A percentile compares a stretch with the other conserved stretches of the same genome.
Conservation (phyloP, 495 filamentous ascomycete species). For the Penicillium fimorum region DNA sequence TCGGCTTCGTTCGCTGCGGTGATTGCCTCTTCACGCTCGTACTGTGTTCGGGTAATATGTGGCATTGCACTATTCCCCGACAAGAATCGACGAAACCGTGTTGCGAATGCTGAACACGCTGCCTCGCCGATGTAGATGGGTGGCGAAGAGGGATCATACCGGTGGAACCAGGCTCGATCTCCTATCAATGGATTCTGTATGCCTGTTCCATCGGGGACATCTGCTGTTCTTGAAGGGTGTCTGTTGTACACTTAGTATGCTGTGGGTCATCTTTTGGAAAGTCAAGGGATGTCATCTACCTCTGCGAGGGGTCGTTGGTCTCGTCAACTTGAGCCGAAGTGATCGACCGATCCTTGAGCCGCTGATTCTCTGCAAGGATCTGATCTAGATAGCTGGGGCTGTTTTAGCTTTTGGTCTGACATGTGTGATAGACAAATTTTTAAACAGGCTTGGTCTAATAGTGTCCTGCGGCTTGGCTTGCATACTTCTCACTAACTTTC, state of each 20-base stretch:
- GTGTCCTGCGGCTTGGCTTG: background rate
- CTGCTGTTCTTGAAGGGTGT: slow-evolving; percentile 23
- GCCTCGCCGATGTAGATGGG: slow-evolving; percentile 48
- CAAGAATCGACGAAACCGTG: slow-evolving; percentile 44
- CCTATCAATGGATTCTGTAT: slow-evolving; percentile 43
- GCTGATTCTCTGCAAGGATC: slow-evolving; percentile 39
- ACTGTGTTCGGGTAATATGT: slow-evolving; percentile 45
- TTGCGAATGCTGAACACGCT: slow-evolving; percentile 48
- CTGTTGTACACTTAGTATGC: slow-evolving; percentile 13
- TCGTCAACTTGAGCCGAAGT: slow-evolving; percentile 35
- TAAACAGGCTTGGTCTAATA: background rate
- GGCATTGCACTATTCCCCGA: slow-evolving; percentile 38
- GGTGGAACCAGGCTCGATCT: slow-evolving; percentile 46
- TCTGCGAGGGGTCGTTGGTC: slow-evolving; percentile 18
- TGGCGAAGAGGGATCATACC: slow-evolving; percentile 43
- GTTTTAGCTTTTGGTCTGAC: slow-evolving; percentile 2
- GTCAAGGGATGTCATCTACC: slow-evolving; percentile 10
- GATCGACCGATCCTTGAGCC: slow-evolving; percentile 38
- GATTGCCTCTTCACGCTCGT: slow-evolving; percentile 39
- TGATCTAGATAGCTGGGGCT: slow-evolving; percentile 36
- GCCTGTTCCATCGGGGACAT: slow-evolving; percentile 33
- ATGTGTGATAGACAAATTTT: background rate
- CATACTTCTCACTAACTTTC: slow-evolving; percentile 47
- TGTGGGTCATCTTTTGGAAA: background rate
- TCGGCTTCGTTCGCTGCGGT: slow-evolving; percentile 32